phyloP scores from a whole-genome alignment of 306 rosid genomes.

The Hippophae rhamnoides region DNA sequence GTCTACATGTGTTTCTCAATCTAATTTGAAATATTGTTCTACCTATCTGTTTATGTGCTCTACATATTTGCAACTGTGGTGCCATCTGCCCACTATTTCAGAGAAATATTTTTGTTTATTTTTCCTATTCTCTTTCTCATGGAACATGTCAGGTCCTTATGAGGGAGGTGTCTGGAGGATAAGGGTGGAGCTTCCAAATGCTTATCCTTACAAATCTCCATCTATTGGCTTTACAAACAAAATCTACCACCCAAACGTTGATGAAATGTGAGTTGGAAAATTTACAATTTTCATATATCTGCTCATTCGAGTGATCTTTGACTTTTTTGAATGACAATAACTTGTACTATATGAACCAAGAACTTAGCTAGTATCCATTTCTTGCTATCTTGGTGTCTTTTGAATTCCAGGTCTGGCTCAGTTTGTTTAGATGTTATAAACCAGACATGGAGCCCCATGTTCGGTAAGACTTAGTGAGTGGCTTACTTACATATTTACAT shows the following conservation, averaged over 20 bases:
- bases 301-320: slow-evolving; percentile 8
- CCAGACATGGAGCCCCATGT: slow-evolving; percentile 91
- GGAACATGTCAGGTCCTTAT: slow-evolving; percentile 59
- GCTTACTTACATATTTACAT: slow-evolving; percentile 2
- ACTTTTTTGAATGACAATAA: slow-evolving; percentile 1
- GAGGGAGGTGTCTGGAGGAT: slow-evolving; percentile 80
- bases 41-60: too few relatives aligned
- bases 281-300: slow-evolving; percentile 8
- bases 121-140: neutral
- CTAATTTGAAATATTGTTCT: too few relatives aligned
- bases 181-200: slow-evolving; percentile 77
- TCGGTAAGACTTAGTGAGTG: slow-evolving; percentile 32
- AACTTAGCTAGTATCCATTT: neutral
- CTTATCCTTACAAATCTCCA: slow-evolving; percentile 88
- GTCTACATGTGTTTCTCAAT: too few relatives aligned
- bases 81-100: too few relatives aligned
- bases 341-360: too few relatives aligned
- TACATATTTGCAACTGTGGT: too few relatives aligned
- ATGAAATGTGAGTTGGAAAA: slow-evolving; percentile 62
- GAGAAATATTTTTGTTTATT: neutral
- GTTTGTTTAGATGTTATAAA: slow-evolving; percentile 84
- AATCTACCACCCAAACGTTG: slow-evolving; percentile 91
- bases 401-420: slow-evolving; percentile 63
- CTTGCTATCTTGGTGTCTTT: slow-evolving; percentile 17
- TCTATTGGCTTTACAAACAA: slow-evolving; percentile 84